A percentile compares a stretch with the other conserved stretches of the same genome.
Conservation (phyloP, 805 yeast species). For the Teunomyces atbi region DNA sequence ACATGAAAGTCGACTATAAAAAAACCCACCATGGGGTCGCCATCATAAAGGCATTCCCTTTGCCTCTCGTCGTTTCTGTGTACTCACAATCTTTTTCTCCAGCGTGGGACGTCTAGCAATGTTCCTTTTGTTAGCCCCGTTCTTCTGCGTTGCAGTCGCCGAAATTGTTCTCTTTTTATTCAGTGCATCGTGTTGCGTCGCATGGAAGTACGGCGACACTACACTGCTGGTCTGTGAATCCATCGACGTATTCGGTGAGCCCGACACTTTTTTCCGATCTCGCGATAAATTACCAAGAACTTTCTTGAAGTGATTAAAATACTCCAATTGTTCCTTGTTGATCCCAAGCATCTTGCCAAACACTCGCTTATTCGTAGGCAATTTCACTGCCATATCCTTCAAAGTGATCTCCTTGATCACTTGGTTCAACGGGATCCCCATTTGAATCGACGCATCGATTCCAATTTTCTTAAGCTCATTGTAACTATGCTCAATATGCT, state of each 20-base stretch:
- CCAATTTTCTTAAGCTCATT: conserved; percentile 42
- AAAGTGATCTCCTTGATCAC: conserved; percentile 34
- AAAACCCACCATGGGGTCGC: no score
- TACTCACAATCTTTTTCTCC: background rate
- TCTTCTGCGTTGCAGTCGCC: background rate
- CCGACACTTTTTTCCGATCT: conserved; percentile 24
- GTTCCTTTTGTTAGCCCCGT: background rate
- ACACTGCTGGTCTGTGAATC: background rate
- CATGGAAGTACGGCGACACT: conserved; percentile 3
- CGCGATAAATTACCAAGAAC: conserved; percentile 29
- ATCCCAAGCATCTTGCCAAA: conserved; percentile 42
- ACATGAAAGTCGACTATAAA: background rate
- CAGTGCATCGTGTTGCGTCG: conserved; percentile 8
- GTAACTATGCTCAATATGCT: conserved; percentile 27
- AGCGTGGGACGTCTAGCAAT: no score
- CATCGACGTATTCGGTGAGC: conserved; percentile 1
- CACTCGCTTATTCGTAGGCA: conserved; percentile 52
- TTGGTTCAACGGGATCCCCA: conserved; percentile 27
- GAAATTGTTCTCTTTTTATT: background rate
- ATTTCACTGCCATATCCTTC: conserved; percentile 51
- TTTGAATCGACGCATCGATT: conserved; percentile 39
- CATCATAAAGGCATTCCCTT: conserved; percentile 3
- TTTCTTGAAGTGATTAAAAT: conserved; percentile 41
- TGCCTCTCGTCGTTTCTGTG: conserved; percentile 3
- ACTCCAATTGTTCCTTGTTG: conserved; percentile 25